Evolutionary conservation across 352 stramenopile species (phyloP).

Genomic region (Halophytophthora batemanensis): DNA sequence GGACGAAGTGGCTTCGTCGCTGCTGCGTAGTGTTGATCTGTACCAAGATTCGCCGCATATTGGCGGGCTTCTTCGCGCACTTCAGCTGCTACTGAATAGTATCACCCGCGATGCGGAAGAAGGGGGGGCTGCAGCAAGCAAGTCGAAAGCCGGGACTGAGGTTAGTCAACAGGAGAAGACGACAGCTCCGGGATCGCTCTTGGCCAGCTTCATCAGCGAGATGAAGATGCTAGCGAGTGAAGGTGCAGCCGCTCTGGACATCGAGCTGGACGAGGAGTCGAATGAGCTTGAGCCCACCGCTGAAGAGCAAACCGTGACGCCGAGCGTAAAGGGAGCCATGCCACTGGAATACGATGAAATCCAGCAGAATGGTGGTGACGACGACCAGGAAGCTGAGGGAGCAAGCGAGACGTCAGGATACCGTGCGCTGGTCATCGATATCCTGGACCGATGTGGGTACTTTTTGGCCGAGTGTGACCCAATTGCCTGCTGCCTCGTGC

Average conservation of each 20-base stretch:
- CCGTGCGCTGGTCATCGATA: conserved; percentile 58
- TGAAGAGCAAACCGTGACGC: conserved; percentile 8
- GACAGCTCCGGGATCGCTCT: conserved; percentile 17
- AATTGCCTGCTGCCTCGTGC: conserved; percentile 66
- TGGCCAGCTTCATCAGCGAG: conserved; percentile 60
- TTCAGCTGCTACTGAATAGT: conserved; percentile 53
- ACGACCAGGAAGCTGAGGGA: conserved; percentile 24
- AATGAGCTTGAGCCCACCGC: conserved; percentile 12
- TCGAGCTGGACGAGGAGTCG: conserved; percentile 12
- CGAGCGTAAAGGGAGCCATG: conserved; percentile 61
- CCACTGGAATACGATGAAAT: conserved; percentile 59
- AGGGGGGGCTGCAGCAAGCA: conserved; percentile 3
- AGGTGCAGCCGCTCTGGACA: conserved; percentile 21
- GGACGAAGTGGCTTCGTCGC: conserved; percentile 67
- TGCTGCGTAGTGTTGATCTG: conserved; percentile 72
- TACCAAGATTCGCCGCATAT: conserved; percentile 63
- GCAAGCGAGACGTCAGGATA: conserved; percentile 26
- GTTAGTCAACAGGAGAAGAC: not conserved
- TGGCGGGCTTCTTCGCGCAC: conserved; percentile 49
- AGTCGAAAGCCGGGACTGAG: conserved; percentile 3
- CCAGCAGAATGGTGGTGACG: conserved; percentile 18
- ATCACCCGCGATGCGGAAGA: conserved; percentile 28
- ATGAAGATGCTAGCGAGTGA: conserved; percentile 50
- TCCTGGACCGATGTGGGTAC: conserved; percentile 72
- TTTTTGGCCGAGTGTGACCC: conserved; percentile 71